Base-by-base conservation (phyloP, 164 flowering plant genomes). In the Vitis rupestris region DNA sequence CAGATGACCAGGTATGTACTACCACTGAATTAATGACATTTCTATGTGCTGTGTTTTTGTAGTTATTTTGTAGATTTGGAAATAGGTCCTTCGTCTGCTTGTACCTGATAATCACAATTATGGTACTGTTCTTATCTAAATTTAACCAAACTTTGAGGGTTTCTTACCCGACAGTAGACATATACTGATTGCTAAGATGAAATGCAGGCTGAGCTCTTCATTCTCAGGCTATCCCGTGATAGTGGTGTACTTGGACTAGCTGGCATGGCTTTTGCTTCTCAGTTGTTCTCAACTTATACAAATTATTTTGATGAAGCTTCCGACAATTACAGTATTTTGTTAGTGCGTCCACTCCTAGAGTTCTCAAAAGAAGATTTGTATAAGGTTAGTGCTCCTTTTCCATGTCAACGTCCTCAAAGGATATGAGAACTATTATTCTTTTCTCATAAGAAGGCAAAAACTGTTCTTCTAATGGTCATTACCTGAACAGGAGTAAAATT, bases 221-320 rank as follows among this genome's bases (percentile, higher is more conserved):
- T 92, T 74, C 82, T 94, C 47, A 82, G 98, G 71, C 76, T 92
- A 68, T 94, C 98, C 63, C 89, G 98, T 63, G 83, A 81, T 72
- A 94, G 97, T 81, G 94, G 97, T 65, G 89, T 92, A 44, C 90
- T 92, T 76, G 97, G 98, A 74, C 97, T 90, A 73, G 89, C 97
- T 74, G 97, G 97, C 61, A 92, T 88, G 92, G 89, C 97, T 64
- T 94, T 86, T 75, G 68, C 78, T 51, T 92, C 92, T 69, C 88
- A 94, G 57, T 59, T 92, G 61, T 94, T 88, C 74, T 70, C 86
- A 2, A 50, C 78, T 44, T 51, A 70, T 65, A 52, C 78, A 11
- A 69, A 71, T 77, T 70, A 47, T n/a, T 66, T 8, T 71, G 67
- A 65, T 67, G 80, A 76, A 74, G 70, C 62, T 68, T 75, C 77